These are phyloP conservation scores for Conidiobolus incongruus DNA, from an alignment of 371 early-diverging fungal species.

Conservation along the genomic window DNA sequence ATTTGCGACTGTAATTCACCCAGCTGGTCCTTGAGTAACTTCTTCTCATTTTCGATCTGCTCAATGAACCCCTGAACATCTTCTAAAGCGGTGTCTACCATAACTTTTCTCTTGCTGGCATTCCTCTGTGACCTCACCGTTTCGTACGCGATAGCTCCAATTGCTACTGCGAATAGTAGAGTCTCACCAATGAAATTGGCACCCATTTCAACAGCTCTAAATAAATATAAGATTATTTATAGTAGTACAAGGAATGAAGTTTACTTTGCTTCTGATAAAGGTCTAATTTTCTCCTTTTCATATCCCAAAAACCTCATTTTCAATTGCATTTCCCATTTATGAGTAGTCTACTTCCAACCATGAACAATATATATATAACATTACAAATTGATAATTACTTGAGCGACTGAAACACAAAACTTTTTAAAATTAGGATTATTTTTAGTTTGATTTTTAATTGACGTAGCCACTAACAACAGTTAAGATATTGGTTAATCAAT, in stretches of 20 bases:
- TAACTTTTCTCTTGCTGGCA: too few species aligned
- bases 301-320: conserved; percentile 70
- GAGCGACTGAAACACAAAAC: conserved; percentile 3
- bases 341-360: conserved; percentile 15
- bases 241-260: too few species aligned
- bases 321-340: conserved; percentile 49
- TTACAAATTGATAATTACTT: not conserved
- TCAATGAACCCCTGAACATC: too few species aligned
- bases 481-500: not conserved
- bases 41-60: too few species aligned
- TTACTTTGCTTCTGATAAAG: conserved; percentile 53
- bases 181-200: conserved; percentile 71
- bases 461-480: conserved; percentile 1
- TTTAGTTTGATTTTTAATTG: conserved; percentile 3
- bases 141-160: not conserved
- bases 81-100: too few species aligned
- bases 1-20: too few species aligned
- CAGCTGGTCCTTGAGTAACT: too few species aligned
- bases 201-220: conserved; percentile 66
- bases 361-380: not conserved
- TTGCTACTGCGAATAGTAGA: conserved; percentile 67
- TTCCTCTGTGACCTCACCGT: not conserved
- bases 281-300: conserved; percentile 54
- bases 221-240: not conserved
- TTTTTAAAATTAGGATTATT: not conserved